Conservation (phyloP, 179 eudicot genomes). For the Carnegiea gigantea region DNA sequence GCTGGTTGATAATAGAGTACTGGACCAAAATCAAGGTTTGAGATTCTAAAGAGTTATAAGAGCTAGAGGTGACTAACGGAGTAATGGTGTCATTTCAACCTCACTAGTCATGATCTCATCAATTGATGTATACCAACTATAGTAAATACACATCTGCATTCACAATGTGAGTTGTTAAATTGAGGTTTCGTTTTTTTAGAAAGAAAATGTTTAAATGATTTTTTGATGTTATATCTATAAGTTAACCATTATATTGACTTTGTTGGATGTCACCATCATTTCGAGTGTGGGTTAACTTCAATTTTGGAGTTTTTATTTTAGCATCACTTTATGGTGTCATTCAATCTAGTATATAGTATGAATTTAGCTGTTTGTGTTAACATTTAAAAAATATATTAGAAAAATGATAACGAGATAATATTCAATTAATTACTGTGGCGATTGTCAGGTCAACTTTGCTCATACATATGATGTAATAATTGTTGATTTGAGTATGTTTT, state of each 20-base stretch:
- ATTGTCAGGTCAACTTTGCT: background rate
- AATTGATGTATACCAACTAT: background rate
- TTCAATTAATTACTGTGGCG: no score
- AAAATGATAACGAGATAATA: no score
- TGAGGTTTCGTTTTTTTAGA: background rate
- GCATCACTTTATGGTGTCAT: no score
- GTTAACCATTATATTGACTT: no score
- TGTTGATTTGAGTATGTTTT: background rate
- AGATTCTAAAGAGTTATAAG: background rate
- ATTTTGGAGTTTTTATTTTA: no score
- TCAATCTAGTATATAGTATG: no score
- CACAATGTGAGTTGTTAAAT: background rate
- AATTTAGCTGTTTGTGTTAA: no score
- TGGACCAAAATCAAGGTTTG: background rate
- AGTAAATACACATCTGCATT: background rate
- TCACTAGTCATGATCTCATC: constrained; percentile 1
- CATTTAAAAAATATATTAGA: no score
- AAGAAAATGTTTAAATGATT: no score
- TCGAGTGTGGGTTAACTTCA: no score
- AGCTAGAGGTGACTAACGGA: background rate
- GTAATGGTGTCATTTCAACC: constrained; percentile 4
- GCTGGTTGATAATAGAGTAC: background rate
- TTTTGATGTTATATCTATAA: no score
- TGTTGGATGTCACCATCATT: no score
- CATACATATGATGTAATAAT: background rate